Percentiles rank a stretch among this genome's conserved stretches.
Evolutionary conservation across 805 yeast genomes (phyloP).

Genomic region (Starmerella cellae): DNA sequence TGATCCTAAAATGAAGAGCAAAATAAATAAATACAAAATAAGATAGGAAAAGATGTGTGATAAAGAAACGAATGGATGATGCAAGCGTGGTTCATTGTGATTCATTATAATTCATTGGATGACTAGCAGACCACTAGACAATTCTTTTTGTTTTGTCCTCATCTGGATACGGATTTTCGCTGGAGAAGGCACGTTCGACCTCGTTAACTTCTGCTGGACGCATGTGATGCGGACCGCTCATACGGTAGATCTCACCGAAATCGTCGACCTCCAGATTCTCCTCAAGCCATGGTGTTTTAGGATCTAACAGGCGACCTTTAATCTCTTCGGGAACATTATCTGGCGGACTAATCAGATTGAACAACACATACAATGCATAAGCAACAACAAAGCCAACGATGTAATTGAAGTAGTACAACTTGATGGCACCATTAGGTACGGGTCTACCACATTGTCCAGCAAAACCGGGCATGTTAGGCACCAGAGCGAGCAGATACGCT

Average conservation of each 20-base stretch:
- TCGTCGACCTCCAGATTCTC: conserved; percentile 20
- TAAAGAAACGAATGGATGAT: no score
- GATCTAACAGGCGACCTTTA: conserved; percentile 15
- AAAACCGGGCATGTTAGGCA: conserved; percentile 77
- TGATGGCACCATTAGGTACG: conserved; percentile 68
- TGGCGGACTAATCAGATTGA: conserved; percentile 25
- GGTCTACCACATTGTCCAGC: conserved; percentile 64
- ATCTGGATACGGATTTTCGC: not conserved
- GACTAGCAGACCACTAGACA: no score
- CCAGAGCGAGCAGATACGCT: conserved; percentile 68
- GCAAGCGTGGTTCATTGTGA: no score
- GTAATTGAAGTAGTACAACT: conserved; percentile 60
- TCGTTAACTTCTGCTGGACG: not conserved
- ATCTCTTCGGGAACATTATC: conserved; percentile 15
- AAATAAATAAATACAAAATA: no score
- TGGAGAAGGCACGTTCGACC: not conserved
- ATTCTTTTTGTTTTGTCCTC: not conserved
- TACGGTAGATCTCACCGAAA: conserved; percentile 15
- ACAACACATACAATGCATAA: conserved; percentile 38
- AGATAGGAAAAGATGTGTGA: no score
- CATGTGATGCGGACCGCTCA: not conserved
- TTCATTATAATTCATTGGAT: no score
- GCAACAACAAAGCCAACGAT: conserved; percentile 61
- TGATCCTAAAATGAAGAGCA: not conserved
- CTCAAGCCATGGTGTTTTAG: conserved; percentile 21